These are phyloP conservation scores for Parietichytrium sp. DNA, from an alignment of 108 stramenopile species.

Conservation along the genomic window DNA sequence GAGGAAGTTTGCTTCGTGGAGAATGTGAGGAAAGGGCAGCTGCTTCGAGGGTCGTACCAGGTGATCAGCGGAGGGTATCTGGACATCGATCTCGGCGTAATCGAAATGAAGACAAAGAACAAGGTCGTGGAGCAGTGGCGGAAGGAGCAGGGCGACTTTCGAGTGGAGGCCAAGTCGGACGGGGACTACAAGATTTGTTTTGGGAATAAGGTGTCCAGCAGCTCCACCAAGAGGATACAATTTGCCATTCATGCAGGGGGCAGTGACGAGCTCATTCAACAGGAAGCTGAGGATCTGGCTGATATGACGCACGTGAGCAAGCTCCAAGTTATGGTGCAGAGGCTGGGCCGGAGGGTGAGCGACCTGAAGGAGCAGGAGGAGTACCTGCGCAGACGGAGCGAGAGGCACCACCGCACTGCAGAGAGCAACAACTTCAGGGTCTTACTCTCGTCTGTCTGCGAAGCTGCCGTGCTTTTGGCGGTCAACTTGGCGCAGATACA, in stretches of 20 bases:
- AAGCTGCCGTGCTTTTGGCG: not conserved
- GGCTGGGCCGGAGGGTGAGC: slow-evolving; percentile 26
- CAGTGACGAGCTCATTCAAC: not conserved
- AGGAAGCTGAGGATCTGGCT: not conserved
- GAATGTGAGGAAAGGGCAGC: slow-evolving; percentile 1
- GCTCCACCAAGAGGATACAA: not conserved
- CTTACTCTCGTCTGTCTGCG: slow-evolving; percentile 8
- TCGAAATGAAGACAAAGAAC: not conserved
- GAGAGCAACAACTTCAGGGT: slow-evolving; percentile 39
- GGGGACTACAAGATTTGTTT: slow-evolving; percentile 41
- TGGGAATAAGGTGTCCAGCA: slow-evolving; percentile 8
- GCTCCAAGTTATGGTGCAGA: too few species aligned
- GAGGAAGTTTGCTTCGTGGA: slow-evolving; percentile 41
- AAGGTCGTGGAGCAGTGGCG: slow-evolving; percentile 18
- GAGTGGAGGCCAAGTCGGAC: not conserved
- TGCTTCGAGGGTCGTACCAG: slow-evolving; percentile 37
- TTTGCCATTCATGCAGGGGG: slow-evolving; percentile 32
- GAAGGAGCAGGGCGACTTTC: slow-evolving; percentile 26
- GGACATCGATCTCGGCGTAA: not conserved
- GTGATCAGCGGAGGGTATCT: slow-evolving; percentile 38
- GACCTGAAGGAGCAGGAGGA: slow-evolving; percentile 38
- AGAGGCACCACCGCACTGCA: slow-evolving; percentile 11
- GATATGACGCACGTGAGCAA: too few species aligned
- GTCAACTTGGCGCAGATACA: slow-evolving; percentile 37
- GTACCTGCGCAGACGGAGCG: slow-evolving; percentile 13